A percentile compares a stretch with the other conserved stretches of the same genome.
Conservation (phyloP, 176 grass and related monocot species). For the Dactylis glomerata region DNA sequence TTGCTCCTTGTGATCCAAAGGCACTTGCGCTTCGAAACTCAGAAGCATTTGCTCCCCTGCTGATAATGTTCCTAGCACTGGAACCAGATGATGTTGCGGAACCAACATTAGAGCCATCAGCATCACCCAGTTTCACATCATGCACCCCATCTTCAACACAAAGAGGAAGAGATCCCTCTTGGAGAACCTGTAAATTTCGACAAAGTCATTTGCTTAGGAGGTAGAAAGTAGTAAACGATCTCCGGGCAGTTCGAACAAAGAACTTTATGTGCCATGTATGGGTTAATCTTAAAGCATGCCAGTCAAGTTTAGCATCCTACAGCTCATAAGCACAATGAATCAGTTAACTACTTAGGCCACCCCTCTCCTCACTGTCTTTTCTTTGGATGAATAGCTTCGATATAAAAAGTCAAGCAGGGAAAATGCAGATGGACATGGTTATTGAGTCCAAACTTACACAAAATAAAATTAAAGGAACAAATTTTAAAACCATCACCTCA, state of each 20-base stretch:
- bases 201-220: constrained; percentile 9
- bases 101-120: constrained; percentile 50
- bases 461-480: not conserved
- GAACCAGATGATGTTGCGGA: constrained; percentile 59
- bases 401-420: not conserved
- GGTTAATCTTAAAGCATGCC: not conserved
- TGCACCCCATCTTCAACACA: constrained; percentile 78
- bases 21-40: constrained; percentile 55
- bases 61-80: constrained; percentile 51
- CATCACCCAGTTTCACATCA: constrained; percentile 78
- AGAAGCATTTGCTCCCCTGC: constrained; percentile 40
- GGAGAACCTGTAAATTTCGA: constrained; percentile 49
- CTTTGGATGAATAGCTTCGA: not conserved
- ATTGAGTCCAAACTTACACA: not conserved
- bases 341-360: not conserved
- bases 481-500: constrained; percentile 37
- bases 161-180: constrained; percentile 59
- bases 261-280: not conserved
- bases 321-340: not conserved
- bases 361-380: constrained; percentile 8
- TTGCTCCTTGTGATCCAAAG: constrained; percentile 79
- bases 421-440: not conserved
- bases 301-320: not conserved
- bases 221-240: not conserved
- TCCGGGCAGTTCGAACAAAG: constrained; percentile 3